Conservation (phyloP, 2,329 filamentous ascomycete species). For the Coniochaeta pulveracea region DNA sequence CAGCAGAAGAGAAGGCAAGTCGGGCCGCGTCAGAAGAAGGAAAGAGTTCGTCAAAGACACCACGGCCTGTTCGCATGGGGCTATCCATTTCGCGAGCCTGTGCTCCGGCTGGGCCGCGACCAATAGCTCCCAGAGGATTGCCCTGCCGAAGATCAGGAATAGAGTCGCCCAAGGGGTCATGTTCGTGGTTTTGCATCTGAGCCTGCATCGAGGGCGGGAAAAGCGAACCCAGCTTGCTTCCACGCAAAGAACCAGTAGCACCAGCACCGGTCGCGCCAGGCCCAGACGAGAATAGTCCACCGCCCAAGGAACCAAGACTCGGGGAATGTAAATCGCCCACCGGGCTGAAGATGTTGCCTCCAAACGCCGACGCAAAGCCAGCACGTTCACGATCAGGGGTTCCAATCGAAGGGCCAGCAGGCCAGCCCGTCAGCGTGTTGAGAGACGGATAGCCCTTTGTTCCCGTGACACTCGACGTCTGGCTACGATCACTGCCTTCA, state of each 20-base stretch:
- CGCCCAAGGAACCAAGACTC: slow-evolving; percentile 53
- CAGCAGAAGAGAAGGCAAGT: slow-evolving; percentile 26
- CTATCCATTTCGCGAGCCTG: slow-evolving; percentile 47
- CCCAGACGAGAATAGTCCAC: slow-evolving; percentile 47
- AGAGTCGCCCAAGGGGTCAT: slow-evolving; percentile 45
- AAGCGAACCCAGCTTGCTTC: slow-evolving; percentile 76
- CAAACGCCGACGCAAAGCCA: slow-evolving; percentile 50
- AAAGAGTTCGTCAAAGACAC: slow-evolving; percentile 45
- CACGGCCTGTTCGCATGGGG: slow-evolving; percentile 42
- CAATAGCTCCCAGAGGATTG: slow-evolving; percentile 56
- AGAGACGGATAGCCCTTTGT: slow-evolving; percentile 60
- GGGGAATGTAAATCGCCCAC: slow-evolving; percentile 72
- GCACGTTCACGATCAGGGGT: slow-evolving; percentile 57
- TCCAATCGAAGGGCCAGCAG: slow-evolving; percentile 44
- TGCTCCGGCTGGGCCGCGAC: slow-evolving; percentile 45
- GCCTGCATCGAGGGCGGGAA: slow-evolving; percentile 87
- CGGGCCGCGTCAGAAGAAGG: slow-evolving; percentile 22
- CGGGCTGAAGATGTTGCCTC: slow-evolving; percentile 68
- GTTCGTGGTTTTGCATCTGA: slow-evolving; percentile 69
- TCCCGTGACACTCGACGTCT: slow-evolving; percentile 82
- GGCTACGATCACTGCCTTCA: slow-evolving; percentile 78
- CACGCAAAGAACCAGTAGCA: slow-evolving; percentile 55
- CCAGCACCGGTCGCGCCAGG: slow-evolving; percentile 15
- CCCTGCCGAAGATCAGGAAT: slow-evolving; percentile 47
- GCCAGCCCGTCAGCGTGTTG: slow-evolving; percentile 51